Percentiles rank a stretch among this genome's conserved stretches.
Conservation (phyloP, 148 eudicot species). For the Limonium bicolor region DNA sequence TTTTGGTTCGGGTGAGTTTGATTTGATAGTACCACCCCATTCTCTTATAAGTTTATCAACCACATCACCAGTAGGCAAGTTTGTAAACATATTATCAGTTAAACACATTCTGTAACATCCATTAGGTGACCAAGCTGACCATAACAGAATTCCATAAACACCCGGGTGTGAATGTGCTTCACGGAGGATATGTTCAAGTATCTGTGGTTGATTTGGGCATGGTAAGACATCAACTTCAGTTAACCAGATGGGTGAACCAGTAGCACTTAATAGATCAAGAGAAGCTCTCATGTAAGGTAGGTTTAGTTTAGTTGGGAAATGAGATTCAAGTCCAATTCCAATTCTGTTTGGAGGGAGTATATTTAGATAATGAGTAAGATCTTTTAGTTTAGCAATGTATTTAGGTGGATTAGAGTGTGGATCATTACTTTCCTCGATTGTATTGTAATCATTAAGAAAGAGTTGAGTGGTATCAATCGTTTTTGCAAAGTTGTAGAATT, state of each 20-base stretch:
- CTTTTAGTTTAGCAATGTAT: slow-evolving; percentile 19
- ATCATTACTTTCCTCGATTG: slow-evolving; percentile 29
- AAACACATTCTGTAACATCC: slow-evolving; percentile 46
- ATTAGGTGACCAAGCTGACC: slow-evolving; percentile 33
- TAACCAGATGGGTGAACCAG: slow-evolving; percentile 28
- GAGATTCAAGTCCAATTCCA: slow-evolving; percentile 30
- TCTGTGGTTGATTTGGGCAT: slow-evolving; percentile 21
- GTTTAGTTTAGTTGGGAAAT: slow-evolving; percentile 12
- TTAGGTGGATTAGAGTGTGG: slow-evolving; percentile 13
- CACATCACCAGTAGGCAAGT: slow-evolving; percentile 34
- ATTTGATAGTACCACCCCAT: too few species aligned
- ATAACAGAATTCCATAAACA: slow-evolving; percentile 38
- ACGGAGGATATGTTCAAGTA: slow-evolving; percentile 24
- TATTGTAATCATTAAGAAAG: slow-evolving; percentile 50
- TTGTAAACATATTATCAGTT: slow-evolving; percentile 41
- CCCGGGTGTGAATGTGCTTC: slow-evolving; percentile 34
- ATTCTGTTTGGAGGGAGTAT: background rate
- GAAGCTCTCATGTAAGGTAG: slow-evolving; percentile 30
- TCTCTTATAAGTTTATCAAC: slow-evolving; percentile 29
- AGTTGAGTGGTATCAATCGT: slow-evolving; percentile 13
- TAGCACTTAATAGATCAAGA: slow-evolving; percentile 22
- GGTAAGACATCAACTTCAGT: slow-evolving; percentile 28
- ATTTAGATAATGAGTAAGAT: slow-evolving; percentile 9
- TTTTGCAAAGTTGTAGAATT: slow-evolving; percentile 9
- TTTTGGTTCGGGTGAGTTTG: too few species aligned